Evolutionary conservation across 2,329 filamentous ascomycete species (phyloP), one percentile per base, ranked within the genome.

Genomic region (Aureobasidium sp.): DNA sequence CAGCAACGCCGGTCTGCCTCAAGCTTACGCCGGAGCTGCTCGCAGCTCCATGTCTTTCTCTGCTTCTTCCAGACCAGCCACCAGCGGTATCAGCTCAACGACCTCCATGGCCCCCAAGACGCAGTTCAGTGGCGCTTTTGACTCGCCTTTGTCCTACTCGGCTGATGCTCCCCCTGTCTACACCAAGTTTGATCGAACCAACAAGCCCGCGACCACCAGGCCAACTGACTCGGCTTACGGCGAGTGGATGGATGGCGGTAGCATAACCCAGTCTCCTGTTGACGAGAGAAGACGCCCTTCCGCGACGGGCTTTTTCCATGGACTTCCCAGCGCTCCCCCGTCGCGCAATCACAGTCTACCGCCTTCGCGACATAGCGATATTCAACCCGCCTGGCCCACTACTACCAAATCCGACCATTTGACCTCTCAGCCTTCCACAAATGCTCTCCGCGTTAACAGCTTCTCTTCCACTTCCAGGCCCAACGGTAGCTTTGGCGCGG

Each of bases 321-420:
- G 67, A 12, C 72, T 74, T 48, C 66, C 72, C 1, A 79, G 79
- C 52, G 75, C 75, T 52, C 73, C 76, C 20, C 71, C 76, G 3
- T 80, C 82, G n/a, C 78, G 82, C 64, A 84, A 84, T 63, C 74
- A 76, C 45, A 84, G 79, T 70, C 73, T 83, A 51, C 82, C 84
- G 48, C 78, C 83, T 1, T 84, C 84, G 39, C 78, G 82, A 52
- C 80, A 83, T 61, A 74, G 76, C 12, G 74, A 74, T 17, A 74
- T 79, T 49, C 71, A 72, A 27, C 65, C 72, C 6, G 70, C 71
- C 36, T 76, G 72, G 34, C 56, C 62, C 57, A 63, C 71, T 27
- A 34, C 61, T 55, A 59, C 63, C 25, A 34, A 41, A 11, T 9
- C 59, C 12, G 64, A 62, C 20, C 29, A 42, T 11, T 62, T 58